Evolutionary conservation across 208 protist species (phyloP).

Genomic region (Crithidia fasciculata): DNA sequence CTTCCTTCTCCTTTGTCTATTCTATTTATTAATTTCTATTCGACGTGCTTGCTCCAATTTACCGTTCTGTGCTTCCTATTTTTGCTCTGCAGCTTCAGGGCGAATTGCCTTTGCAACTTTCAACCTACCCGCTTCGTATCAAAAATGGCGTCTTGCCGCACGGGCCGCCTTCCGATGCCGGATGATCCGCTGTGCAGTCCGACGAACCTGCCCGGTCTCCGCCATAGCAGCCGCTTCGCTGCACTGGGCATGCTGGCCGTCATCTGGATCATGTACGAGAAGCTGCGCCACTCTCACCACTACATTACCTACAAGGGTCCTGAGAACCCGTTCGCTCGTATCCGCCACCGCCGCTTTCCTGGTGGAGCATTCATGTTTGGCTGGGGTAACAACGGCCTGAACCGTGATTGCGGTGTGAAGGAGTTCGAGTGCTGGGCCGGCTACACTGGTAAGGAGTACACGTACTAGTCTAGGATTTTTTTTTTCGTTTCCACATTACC

Average conservation of each 20-base stretch:
- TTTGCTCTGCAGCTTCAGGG: not conserved
- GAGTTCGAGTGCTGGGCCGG: slow-evolving; percentile 92
- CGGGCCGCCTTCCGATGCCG: slow-evolving; percentile 82
- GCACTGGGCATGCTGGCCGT: slow-evolving; percentile 64
- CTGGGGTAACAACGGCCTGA: slow-evolving; percentile 92
- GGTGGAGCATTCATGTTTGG: slow-evolving; percentile 83
- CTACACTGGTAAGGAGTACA: slow-evolving; percentile 90
- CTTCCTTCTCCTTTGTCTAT: not conserved
- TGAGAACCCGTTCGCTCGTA: slow-evolving; percentile 84
- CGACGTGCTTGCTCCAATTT: too few species aligned
- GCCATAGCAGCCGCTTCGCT: slow-evolving; percentile 66
- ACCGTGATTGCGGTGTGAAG: slow-evolving; percentile 88
- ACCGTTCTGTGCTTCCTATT: too few species aligned
- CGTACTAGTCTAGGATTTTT: slow-evolving; percentile 53
- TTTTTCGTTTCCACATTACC: slow-evolving; percentile 30
- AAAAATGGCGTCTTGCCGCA: slow-evolving; percentile 70
- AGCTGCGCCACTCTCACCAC: slow-evolving; percentile 78
- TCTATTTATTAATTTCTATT: too few species aligned
- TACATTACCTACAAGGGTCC: slow-evolving; percentile 88
- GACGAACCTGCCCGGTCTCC: slow-evolving; percentile 52
- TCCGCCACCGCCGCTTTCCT: slow-evolving; percentile 82
- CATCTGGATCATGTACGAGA: slow-evolving; percentile 86
- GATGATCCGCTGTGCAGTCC: slow-evolving; percentile 80
- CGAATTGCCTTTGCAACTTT: not conserved
- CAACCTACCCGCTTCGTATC: not conserved